These are phyloP conservation scores for Calonectria pauciramosa DNA, from an alignment of 2,329 filamentous ascomycete species.

Conservation along the genomic window DNA sequence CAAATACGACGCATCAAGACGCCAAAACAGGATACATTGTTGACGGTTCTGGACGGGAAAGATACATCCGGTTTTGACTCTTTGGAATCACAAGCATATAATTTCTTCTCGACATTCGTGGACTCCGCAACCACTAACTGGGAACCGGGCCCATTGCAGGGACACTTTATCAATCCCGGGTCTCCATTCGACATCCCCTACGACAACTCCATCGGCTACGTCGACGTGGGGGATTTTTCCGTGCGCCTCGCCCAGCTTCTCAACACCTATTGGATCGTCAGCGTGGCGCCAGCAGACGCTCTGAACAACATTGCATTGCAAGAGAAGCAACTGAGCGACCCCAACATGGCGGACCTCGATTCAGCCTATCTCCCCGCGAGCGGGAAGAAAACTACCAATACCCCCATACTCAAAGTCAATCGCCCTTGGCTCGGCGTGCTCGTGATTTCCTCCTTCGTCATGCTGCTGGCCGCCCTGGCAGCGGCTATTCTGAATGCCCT, in stretches of 20 bases:
- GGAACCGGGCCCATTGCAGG: not conserved
- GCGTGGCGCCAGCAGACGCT: slow-evolving; percentile 16
- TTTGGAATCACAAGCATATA: not conserved
- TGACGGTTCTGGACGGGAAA: not conserved
- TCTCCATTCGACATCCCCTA: not conserved
- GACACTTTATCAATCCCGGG: not conserved
- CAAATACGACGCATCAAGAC: not conserved
- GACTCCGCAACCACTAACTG: not conserved
- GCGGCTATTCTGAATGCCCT: slow-evolving; percentile 16
- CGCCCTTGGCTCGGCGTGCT: slow-evolving; percentile 15
- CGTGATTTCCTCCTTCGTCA: not conserved
- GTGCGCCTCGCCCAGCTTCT: slow-evolving; percentile 14
- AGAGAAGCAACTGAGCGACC: not conserved
- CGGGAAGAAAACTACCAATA: slow-evolving; percentile 1
- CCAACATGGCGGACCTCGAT: not conserved
- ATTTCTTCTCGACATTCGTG: not conserved
- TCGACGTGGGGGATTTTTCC: slow-evolving; percentile 5
- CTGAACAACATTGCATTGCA: slow-evolving; percentile 6
- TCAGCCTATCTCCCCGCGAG: not conserved
- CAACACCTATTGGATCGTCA: slow-evolving; percentile 23
- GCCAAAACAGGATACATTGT: not conserved
- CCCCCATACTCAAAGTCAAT: not conserved
- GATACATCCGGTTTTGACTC: not conserved
- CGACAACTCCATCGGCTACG: not conserved
- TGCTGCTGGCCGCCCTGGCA: slow-evolving; percentile 1